Evolutionary conservation across 225 moss, liverwort and hornwort genomes (phyloP), one percentile per base, ranked within the genome.

Genomic region (Anthoceros angustus): DNA sequence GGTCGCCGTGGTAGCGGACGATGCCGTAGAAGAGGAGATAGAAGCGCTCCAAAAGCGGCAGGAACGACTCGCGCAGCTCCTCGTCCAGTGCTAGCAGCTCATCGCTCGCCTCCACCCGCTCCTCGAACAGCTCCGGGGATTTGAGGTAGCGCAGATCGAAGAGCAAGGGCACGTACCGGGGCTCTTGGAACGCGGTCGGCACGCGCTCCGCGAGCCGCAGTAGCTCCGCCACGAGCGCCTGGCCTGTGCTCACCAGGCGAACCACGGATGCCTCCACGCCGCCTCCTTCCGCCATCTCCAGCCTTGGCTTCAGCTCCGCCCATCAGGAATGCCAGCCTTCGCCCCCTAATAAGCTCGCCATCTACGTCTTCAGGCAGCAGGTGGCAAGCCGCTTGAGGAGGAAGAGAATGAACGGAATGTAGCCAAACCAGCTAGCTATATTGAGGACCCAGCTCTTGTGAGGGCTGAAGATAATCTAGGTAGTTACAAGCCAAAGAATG

Each of bases 61-160:
- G 70, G 64, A 98, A 80, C 12, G 92, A 85, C 25, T 88, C 98
- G 46, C 89, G 92, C 66, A 98, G 78, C 64, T 80, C 78, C 61
- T 89, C 63, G 8, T 88, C 92, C 82, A 92, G 88, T 76, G 89
- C 84, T 62, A 92, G 72, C 63, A 98, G 82, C 80, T 98, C 98
- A 68, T 92, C 92, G 72, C 92, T 84, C 71, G 88, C 95, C 75
- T 98, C 98, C 23, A 98, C 72, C 60, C 84, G 86, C 62, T 98
- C 88, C 77, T 98, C 98, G 20, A 82, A 78, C 18, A 89, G 62
- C 67, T 98, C 98, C 8, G 89, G 87, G 9, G 92, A 83, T 66
- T 92, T 98, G 69, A 98, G 74, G 74, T 98, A 98, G 79, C 89
- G 91, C 73, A 85, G 80, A 70, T 92, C 92, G 41, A 92, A 89